phyloP scores from a whole-genome alignment of 1,284 basidiomycete genomes.

The Cystobasidium slooffiae region DNA sequence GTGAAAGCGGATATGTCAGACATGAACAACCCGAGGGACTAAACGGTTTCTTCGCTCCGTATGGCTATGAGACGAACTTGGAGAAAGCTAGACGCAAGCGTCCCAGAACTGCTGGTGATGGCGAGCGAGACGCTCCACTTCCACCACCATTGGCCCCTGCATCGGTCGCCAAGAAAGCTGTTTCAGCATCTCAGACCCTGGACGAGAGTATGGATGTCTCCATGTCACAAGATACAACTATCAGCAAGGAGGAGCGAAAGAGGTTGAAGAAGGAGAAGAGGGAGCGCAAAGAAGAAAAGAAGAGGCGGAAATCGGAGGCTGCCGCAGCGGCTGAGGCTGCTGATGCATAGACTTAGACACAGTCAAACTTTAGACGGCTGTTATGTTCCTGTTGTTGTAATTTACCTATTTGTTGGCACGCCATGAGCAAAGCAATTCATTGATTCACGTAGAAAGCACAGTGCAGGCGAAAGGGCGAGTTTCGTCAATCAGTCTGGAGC shows the following conservation, averaged over 20 bases:
- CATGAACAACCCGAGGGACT: conserved; percentile 40
- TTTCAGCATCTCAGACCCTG: not conserved
- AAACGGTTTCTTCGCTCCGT: conserved; percentile 30
- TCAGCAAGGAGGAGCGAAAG: conserved; percentile 15
- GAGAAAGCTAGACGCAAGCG: conserved; percentile 2
- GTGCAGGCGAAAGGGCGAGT: no score
- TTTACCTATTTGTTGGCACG: no score
- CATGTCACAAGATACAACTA: conserved; percentile 5
- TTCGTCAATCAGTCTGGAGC: no score
- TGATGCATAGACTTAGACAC: not conserved
- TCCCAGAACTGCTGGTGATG: not conserved
- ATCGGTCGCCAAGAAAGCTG: not conserved
- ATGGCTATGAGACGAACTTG: conserved; percentile 13
- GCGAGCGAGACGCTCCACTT: not conserved
- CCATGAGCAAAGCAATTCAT: no score
- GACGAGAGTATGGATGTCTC: not conserved
- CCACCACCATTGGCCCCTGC: not conserved
- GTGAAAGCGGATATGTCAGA: not conserved
- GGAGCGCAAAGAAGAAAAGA: conserved; percentile 27
- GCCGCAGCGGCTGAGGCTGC: not conserved
- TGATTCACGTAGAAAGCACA: no score
- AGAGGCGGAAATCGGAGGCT: conserved; percentile 35
- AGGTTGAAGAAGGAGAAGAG: conserved; percentile 31
- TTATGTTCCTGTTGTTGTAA: conserved; percentile 12
- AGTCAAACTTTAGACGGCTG: not conserved